These are phyloP conservation scores for Penstemon eatonii DNA, from an alignment of 257 asterid species.

Conservation along the genomic window DNA sequence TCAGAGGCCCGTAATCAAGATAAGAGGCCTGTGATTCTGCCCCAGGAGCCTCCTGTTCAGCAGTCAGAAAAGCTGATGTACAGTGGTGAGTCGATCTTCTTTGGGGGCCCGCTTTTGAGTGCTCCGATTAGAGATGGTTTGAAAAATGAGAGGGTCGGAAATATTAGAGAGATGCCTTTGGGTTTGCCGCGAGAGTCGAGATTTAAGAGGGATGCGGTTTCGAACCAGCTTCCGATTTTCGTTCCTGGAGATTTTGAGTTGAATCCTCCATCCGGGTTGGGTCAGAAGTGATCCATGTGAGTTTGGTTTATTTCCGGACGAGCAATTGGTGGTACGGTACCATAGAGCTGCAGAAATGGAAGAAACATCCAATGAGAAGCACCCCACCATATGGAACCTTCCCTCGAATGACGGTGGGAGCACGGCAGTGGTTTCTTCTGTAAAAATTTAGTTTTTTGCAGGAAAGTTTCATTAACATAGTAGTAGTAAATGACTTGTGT, in stretches of 20 bases:
- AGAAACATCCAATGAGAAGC: constrained; percentile 44
- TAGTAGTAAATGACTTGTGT: constrained; percentile 29
- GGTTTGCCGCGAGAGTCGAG: constrained; percentile 56
- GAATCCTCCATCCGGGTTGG: constrained; percentile 47
- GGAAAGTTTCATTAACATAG: constrained; percentile 24
- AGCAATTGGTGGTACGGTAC: not conserved
- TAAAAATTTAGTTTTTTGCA: constrained; percentile 15
- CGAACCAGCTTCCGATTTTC: constrained; percentile 94
- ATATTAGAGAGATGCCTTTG: constrained; percentile 42
- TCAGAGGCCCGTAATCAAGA: constrained; percentile 39
- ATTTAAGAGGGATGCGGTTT: constrained; percentile 68
- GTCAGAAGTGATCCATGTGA: constrained; percentile 37
- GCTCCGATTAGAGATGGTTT: constrained; percentile 56
- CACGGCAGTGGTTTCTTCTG: constrained; percentile 52
- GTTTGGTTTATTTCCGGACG: constrained; percentile 6
- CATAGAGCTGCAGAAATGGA: constrained; percentile 29
- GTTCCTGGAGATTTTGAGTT: constrained; percentile 65
- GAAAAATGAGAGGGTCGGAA: constrained; percentile 48
- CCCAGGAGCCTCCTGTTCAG: constrained; percentile 42
- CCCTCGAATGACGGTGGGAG: constrained; percentile 28
- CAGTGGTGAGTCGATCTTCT: constrained; percentile 83
- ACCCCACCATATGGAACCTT: constrained; percentile 43
- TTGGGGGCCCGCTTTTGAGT: constrained; percentile 86
- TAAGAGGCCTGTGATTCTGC: constrained; percentile 37
- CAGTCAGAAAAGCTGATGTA: constrained; percentile 71